phyloP scores from a whole-genome alignment of 1,139 yeast genomes.

The Geotrichum fermentans region DNA sequence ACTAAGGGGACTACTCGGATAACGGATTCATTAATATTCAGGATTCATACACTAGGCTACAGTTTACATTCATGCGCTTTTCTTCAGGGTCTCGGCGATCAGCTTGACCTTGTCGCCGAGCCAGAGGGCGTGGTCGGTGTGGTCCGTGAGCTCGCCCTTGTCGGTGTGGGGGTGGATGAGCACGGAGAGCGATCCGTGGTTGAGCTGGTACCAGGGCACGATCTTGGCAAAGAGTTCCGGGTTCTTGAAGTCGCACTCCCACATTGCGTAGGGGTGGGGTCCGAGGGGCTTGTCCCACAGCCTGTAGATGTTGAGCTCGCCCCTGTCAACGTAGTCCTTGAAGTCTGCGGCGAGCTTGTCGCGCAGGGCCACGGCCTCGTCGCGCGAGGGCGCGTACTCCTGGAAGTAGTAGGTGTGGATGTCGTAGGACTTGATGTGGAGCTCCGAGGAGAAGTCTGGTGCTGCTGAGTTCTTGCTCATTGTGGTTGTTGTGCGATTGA shows the following conservation, averaged over 20 bases:
- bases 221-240: constrained; percentile 36
- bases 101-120: constrained; percentile 42
- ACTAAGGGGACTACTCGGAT: no score
- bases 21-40: no score
- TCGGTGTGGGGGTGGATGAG: constrained; percentile 51
- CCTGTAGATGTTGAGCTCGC: constrained; percentile 44
- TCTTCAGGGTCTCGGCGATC: constrained; percentile 23
- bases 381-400: constrained; percentile 38
- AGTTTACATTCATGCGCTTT: not conserved
- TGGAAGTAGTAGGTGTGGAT: constrained; percentile 53
- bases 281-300: constrained; percentile 53
- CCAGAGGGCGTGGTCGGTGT: constrained; percentile 53
- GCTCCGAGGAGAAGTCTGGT: constrained; percentile 8
- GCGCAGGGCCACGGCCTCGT: constrained; percentile 42
- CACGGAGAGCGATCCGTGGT: constrained; percentile 51
- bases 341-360: constrained; percentile 45
- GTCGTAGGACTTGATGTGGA: constrained; percentile 39
- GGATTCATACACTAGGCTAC: no score
- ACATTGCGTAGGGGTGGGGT: constrained; percentile 51
- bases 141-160: constrained; percentile 42
- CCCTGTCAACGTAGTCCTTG: constrained; percentile 42
- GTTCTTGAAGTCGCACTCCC: constrained; percentile 39
- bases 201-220: constrained; percentile 44
- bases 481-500: not conserved
- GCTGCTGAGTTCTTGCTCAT: constrained; percentile 15